Conservation (phyloP, 805 yeast species). For the Trichomonascus vanleenenianus region DNA sequence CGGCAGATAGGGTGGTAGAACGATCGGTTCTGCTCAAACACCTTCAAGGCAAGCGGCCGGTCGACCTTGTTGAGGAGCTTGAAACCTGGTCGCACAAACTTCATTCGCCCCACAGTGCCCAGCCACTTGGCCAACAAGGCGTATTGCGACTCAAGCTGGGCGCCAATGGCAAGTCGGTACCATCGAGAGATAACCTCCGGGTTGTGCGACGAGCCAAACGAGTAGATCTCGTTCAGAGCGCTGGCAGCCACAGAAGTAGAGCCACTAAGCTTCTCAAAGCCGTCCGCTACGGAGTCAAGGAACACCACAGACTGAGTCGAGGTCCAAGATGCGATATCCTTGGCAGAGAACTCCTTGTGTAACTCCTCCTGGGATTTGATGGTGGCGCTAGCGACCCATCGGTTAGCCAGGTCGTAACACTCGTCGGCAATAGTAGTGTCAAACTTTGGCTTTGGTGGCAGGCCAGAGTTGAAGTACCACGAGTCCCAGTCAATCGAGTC, state of each 20-base stretch:
- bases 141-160: constrained; percentile 40
- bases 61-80: constrained; percentile 57
- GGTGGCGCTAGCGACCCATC: constrained; percentile 46
- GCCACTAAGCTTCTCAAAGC: constrained; percentile 26
- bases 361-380: constrained; percentile 12
- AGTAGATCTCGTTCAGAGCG: constrained; percentile 34
- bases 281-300: constrained; percentile 54
- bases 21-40: constrained; percentile 51
- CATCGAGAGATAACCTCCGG: constrained; percentile 79
- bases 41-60: constrained; percentile 52
- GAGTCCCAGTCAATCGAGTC: constrained; percentile 75
- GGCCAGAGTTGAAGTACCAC: constrained; percentile 77
- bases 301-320: constrained; percentile 77
- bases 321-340: constrained; percentile 51
- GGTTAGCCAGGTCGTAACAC: constrained; percentile 56
- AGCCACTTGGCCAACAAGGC: constrained; percentile 68
- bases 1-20: constrained; percentile 82
- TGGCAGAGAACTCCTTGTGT: constrained; percentile 32
- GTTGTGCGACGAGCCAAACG: constrained; percentile 49
- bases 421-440: constrained; percentile 71
- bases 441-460: constrained; percentile 82
- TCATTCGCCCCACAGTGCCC: constrained; percentile 91
- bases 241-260: constrained; percentile 27
- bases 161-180: constrained; percentile 58
- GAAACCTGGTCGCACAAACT: constrained; percentile 84